phyloP scores from a whole-genome alignment of 1,139 yeast species.

The Spathaspora sp. region DNA sequence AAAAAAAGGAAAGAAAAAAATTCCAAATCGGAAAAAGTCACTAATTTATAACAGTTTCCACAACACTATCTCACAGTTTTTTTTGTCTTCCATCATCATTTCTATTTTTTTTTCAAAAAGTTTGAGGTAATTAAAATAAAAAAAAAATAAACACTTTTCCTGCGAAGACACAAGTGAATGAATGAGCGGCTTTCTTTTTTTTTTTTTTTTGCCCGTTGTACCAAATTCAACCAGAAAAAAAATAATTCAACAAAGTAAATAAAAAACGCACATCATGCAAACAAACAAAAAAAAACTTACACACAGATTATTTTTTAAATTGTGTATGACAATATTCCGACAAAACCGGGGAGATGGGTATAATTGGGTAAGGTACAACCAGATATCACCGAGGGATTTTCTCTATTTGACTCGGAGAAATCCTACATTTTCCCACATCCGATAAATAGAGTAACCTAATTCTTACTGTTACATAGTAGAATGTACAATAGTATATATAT shows the following conservation, averaged over 20 bases:
- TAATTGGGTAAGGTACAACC: not conserved
- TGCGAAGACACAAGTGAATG: not conserved
- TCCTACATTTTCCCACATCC: not conserved
- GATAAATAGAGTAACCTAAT: not conserved
- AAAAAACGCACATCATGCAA: slow-evolving; percentile 2
- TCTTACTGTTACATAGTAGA: not conserved
- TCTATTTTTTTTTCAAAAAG: not conserved
- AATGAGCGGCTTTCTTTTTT: not conserved
- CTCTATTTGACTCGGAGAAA: not conserved
- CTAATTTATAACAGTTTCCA: slow-evolving; percentile 1
- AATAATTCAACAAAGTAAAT: not conserved
- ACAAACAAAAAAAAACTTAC: not conserved
- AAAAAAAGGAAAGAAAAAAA: slow-evolving; percentile 7
- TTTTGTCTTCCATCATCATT: not conserved
- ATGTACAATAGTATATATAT: not conserved
- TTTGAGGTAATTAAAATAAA: slow-evolving; percentile 1
- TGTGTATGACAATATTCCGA: slow-evolving; percentile 1
- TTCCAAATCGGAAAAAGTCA: slow-evolving; percentile 2
- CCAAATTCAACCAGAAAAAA: not conserved
- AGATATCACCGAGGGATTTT: slow-evolving; percentile 1
- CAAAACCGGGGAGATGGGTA: not conserved
- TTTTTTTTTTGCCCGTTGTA: slow-evolving; percentile 1
- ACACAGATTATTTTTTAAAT: not conserved
- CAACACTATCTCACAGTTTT: too few relatives aligned
- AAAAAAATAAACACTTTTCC: slow-evolving; percentile 2